These are phyloP conservation scores for Hysterangium stoloniferum DNA, from an alignment of 768 basidiomycete species.

Conservation along the genomic window DNA sequence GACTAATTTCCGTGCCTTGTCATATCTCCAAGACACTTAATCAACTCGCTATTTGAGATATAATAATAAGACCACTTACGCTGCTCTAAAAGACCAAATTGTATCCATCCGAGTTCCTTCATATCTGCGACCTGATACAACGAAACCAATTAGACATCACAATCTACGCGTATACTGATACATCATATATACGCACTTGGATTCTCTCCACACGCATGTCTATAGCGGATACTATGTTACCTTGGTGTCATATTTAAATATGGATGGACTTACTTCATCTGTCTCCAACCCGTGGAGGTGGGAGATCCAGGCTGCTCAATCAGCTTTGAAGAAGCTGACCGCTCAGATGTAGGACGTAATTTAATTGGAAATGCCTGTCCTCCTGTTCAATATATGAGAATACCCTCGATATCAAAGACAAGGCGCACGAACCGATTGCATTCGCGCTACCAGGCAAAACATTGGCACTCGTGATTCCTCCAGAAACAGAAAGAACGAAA, in stretches of 20 bases:
- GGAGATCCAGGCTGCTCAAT: constrained; percentile 58
- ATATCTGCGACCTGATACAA: constrained; percentile 23
- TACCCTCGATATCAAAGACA: neutral
- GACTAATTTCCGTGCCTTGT: constrained; percentile 57
- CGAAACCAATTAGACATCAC: constrained; percentile 18
- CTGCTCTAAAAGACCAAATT: constrained; percentile 58
- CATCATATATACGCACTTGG: constrained; percentile 9
- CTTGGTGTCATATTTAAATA: neutral
- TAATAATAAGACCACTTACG: constrained; percentile 29
- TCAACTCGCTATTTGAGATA: neutral
- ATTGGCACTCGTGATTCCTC: constrained; percentile 72
- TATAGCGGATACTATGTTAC: constrained; percentile 10
- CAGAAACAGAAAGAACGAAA: constrained; percentile 57
- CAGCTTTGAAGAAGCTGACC: constrained; percentile 64
- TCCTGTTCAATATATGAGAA: constrained; percentile 28
- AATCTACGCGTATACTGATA: constrained; percentile 51
- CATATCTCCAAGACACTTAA: constrained; percentile 36
- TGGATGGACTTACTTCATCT: constrained; percentile 54
- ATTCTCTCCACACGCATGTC: constrained; percentile 26
- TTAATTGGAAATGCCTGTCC: constrained; percentile 77
- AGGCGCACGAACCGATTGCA: constrained; percentile 46
- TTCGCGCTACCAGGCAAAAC: constrained; percentile 67
- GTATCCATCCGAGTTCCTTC: constrained; percentile 50
- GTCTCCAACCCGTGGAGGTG: constrained; percentile 54
- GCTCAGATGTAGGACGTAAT: constrained; percentile 61